phyloP scores from a whole-genome alignment of 1,284 basidiomycete genomes.

The Abortiporus biennis region DNA sequence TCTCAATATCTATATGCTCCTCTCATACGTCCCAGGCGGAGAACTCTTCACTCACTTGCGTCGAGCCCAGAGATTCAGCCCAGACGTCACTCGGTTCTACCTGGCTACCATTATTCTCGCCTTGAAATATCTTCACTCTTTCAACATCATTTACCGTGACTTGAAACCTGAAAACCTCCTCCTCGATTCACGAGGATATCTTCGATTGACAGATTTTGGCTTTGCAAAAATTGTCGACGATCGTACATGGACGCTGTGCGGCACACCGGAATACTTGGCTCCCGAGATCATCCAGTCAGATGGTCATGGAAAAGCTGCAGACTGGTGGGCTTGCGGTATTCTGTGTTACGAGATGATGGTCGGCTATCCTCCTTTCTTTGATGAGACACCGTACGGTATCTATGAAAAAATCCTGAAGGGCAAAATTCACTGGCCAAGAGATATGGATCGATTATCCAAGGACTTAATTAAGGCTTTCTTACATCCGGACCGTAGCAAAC shows the following conservation, averaged over 20 bases:
- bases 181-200: slow-evolving; percentile 91
- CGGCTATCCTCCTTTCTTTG: slow-evolving; percentile 91
- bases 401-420: slow-evolving; percentile 93
- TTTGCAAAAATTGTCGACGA: slow-evolving; percentile 99
- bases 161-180: slow-evolving; percentile 98
- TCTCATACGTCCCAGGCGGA: slow-evolving; percentile 97
- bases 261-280: slow-evolving; percentile 94
- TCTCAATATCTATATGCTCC: slow-evolving; percentile 96
- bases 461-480: slow-evolving; percentile 82
- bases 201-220: slow-evolving; percentile 97
- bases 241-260: slow-evolving; percentile 98
- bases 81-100: slow-evolving; percentile 98
- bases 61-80: slow-evolving; percentile 91
- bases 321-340: slow-evolving; percentile 99
- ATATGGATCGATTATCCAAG: slow-evolving; percentile 75
- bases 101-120: slow-evolving; percentile 96
- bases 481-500: slow-evolving; percentile 89
- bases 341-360: slow-evolving; percentile 98
- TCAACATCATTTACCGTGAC: slow-evolving; percentile 98
- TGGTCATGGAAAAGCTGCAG: slow-evolving; percentile 96
- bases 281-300: slow-evolving; percentile 96
- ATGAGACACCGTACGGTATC: slow-evolving; percentile 90
- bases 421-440: slow-evolving; percentile 89
- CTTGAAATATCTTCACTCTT: slow-evolving; percentile 93
- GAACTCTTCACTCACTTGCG: slow-evolving; percentile 94